Percentiles rank a stretch among this genome's conserved stretches.
Evolutionary conservation across 441 rosid genomes (phyloP).

Genomic region (Adansonia grandidieri): DNA sequence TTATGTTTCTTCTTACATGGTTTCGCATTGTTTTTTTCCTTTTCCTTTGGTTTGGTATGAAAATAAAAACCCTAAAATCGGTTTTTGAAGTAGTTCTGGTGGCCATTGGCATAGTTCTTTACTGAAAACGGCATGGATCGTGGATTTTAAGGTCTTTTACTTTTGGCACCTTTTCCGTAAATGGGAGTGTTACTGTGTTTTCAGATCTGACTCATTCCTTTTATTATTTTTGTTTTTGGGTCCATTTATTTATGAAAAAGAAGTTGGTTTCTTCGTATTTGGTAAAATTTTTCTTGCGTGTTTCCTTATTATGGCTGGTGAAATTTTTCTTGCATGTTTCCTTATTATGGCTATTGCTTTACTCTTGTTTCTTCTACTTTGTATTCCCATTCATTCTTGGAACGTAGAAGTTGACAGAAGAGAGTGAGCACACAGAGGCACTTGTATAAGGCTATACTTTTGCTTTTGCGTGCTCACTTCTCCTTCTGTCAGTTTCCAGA

Average conservation of each 20-base stretch:
- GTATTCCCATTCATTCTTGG: slow-evolving; percentile 6
- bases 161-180: slow-evolving; percentile 38
- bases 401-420: slow-evolving; percentile 91
- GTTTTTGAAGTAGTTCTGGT: not conserved
- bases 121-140: slow-evolving; percentile 25
- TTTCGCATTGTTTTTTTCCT: not conserved
- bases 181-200: slow-evolving; percentile 33
- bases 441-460: slow-evolving; percentile 58
- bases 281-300: no score
- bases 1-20: not conserved
- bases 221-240: slow-evolving; percentile 1
- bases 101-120: not conserved
- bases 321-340: slow-evolving; percentile 11
- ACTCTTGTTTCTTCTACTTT: not conserved
- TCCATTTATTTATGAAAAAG: no score
- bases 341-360: slow-evolving; percentile 24
- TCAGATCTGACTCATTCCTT: slow-evolving; percentile 56
- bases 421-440: slow-evolving; percentile 99
- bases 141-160: slow-evolving; percentile 27
- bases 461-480: slow-evolving; percentile 96
- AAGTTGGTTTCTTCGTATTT: no score
- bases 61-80: slow-evolving; percentile 33
- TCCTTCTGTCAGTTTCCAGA: slow-evolving; percentile 75
- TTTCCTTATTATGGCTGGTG: no score
- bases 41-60: not conserved